A percentile compares a stretch with the other conserved stretches of the same genome.
Evolutionary conservation across 1,139 yeast genomes (phyloP).

Genomic region (Pichia sp.): DNA sequence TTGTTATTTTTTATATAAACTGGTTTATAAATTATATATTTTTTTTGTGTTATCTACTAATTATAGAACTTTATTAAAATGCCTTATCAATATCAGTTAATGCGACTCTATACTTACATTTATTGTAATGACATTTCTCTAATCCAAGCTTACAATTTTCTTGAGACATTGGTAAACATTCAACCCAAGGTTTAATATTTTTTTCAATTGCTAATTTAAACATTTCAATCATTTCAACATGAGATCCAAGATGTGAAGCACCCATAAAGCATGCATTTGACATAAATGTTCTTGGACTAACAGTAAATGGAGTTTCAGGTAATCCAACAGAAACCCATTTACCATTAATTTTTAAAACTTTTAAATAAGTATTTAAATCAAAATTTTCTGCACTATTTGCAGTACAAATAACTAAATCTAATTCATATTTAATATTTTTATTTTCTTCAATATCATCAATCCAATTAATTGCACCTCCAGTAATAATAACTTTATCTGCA

Average conservation of each 20-base stretch:
- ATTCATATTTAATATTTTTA: slow-evolving; percentile 27
- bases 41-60: not conserved
- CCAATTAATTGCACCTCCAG: slow-evolving; percentile 40
- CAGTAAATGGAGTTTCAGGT: slow-evolving; percentile 36
- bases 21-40: not conserved
- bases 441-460: slow-evolving; percentile 13
- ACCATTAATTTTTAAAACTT: slow-evolving; percentile 39
- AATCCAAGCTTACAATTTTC: slow-evolving; percentile 46
- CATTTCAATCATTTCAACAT: slow-evolving; percentile 50
- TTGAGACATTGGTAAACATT: slow-evolving; percentile 45
- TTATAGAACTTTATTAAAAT: slow-evolving; percentile 19
- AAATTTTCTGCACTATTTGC: slow-evolving; percentile 42
- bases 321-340: slow-evolving; percentile 52
- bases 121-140: slow-evolving; percentile 45
- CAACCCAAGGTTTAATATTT: slow-evolving; percentile 52
- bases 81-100: slow-evolving; percentile 50
- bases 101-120: slow-evolving; percentile 60
- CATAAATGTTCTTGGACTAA: slow-evolving; percentile 32
- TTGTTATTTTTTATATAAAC: no score
- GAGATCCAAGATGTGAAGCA: slow-evolving; percentile 39
- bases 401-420: slow-evolving; percentile 45
- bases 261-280: slow-evolving; percentile 37
- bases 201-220: slow-evolving; percentile 51
- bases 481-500: slow-evolving; percentile 47
- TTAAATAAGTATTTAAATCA: slow-evolving; percentile 34